Evolutionary conservation across 2,329 filamentous ascomycete species (phyloP), one percentile per base, ranked within the genome.

Genomic region (Trichoderma sp.): DNA sequence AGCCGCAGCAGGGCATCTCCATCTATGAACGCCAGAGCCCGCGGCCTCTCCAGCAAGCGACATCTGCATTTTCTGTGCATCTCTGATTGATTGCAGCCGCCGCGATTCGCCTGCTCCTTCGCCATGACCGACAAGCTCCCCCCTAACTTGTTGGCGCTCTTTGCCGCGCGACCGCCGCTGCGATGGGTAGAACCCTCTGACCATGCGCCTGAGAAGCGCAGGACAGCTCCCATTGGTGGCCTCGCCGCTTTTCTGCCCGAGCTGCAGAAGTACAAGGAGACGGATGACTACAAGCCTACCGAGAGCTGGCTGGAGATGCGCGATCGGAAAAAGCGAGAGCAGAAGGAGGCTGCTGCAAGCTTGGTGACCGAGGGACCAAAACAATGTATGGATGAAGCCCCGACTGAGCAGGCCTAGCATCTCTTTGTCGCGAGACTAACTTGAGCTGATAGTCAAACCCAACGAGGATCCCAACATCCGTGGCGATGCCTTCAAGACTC

Each of bases 51-150:
- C 30, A 32, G 39, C 39, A 24, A 26, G 12, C 39, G 28, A 28
- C 24, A 9, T 24, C 56, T 57, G 63, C 7, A 30, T 69, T 24
- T 32, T 12, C 15, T 11, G 36, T 21, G 21, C 24, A 51, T 53
- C 64, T 43, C 28, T n/a, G 12, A 43, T 47, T 32, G 34, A 68
- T 26, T 53, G 32, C 51, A 32, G 34, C 26, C 34, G 4, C 60
- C 26, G 71, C 67, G 28, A 47, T 30, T 39, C 21, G 34, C 24
- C 53, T n/a, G 69, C 28, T 34, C 47, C 63, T 51, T n/a, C 66
- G 71, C 58, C 74, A 99, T 98, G 96, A 98, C 96, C 65, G 95
- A 98, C 87, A 96, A 97, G 84, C 92, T 99, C 24, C 95, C 96
- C 72, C 93, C 93, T 71, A 95, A 97, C 81, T 89, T 98, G 73